phyloP scores from a whole-genome alignment of 1,284 basidiomycete species.

The Schizophyllum amplum region DNA sequence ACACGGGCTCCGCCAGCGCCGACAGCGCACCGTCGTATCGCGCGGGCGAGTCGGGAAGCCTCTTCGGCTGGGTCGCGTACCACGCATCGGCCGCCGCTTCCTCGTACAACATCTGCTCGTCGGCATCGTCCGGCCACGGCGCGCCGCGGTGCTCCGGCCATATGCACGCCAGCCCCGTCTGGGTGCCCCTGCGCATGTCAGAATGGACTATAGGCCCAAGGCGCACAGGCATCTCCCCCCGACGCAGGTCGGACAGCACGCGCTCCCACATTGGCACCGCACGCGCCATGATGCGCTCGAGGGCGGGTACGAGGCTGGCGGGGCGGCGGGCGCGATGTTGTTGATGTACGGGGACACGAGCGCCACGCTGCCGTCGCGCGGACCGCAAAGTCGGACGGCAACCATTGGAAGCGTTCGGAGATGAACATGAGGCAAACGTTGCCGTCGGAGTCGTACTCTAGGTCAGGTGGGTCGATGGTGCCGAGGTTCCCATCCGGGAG shows the following conservation, averaged over 20 bases:
- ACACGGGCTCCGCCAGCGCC: conserved; percentile 2
- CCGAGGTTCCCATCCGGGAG: neutral
- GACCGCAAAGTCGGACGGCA: conserved; percentile 26
- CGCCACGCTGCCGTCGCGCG: conserved; percentile 4
- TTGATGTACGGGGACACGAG: conserved; percentile 22
- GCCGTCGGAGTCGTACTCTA: neutral
- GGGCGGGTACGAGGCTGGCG: conserved; percentile 5
- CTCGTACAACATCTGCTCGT: neutral
- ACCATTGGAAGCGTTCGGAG: conserved; percentile 25
- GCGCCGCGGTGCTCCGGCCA: conserved; percentile 1
- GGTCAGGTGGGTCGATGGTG: neutral
- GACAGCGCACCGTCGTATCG: conserved; percentile 4
- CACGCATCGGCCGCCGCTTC: neutral
- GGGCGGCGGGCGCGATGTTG: conserved; percentile 21
- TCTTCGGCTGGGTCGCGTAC: neutral
- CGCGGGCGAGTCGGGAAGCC: conserved; percentile 5
- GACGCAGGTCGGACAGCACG: conserved; percentile 18
- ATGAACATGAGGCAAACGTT: conserved; percentile 7
- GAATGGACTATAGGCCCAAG: conserved; percentile 1
- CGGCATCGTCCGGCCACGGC: neutral
- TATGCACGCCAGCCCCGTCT: conserved; percentile 5
- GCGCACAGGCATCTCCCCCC: conserved; percentile 6
- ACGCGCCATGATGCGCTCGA: conserved; percentile 13
- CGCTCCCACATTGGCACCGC: conserved; percentile 23
- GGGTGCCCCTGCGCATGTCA: neutral